Percentiles rank a stretch among this genome's conserved stretches.
Conservation (phyloP, 441 rosid species). For the Aleurites moluccanus region DNA sequence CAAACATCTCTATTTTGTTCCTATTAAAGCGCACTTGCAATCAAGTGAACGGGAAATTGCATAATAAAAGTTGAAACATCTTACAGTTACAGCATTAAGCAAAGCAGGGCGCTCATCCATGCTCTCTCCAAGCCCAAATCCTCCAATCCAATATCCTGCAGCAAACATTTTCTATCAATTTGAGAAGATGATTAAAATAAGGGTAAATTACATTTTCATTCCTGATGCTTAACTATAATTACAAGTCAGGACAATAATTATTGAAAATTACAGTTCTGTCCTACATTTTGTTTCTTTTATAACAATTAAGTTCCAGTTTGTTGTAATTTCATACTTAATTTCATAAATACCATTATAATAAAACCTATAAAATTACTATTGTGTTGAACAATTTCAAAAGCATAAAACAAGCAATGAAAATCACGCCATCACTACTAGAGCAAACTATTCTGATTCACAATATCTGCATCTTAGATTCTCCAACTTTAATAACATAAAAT, state of each 20-base stretch:
- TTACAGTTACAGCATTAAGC: constrained; percentile 59
- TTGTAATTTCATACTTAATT: not conserved
- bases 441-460: not conserved
- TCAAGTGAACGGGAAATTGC: not conserved
- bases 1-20: not conserved
- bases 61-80: constrained; percentile 17
- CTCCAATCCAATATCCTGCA: constrained; percentile 83
- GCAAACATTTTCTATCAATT: constrained; percentile 18
- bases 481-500: not conserved
- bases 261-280: not conserved
- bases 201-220: constrained; percentile 6
- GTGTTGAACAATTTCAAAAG: not conserved
- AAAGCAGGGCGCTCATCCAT: constrained; percentile 63
- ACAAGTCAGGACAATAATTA: not conserved
- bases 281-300: not conserved
- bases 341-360: not conserved
- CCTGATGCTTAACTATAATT: not conserved
- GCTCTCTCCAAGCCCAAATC: constrained; percentile 82
- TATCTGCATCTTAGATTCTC: no score
- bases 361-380: not conserved
- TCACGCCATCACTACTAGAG: not conserved
- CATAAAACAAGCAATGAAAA: not conserved
- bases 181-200: constrained; percentile 13
- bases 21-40: not conserved
- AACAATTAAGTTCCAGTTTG: not conserved